phyloP scores from a whole-genome alignment of 2,329 filamentous ascomycete genomes.

The Clarireedia monteithiana region DNA sequence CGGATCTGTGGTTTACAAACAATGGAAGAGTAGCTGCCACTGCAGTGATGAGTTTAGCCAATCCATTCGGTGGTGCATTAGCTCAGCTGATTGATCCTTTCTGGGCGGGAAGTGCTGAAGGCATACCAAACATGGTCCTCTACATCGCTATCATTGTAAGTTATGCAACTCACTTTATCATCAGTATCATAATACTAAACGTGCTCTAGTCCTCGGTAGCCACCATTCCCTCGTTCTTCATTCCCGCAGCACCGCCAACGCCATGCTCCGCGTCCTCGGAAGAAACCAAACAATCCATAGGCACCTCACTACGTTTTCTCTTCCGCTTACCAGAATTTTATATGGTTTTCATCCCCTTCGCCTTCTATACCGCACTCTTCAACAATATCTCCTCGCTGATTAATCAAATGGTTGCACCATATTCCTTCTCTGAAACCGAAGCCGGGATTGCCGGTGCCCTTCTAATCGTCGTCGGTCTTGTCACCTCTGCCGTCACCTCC shows the following conservation, averaged over 20 bases:
- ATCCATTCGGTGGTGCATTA: constrained; percentile 81
- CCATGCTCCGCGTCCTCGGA: constrained; percentile 61
- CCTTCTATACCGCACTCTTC: constrained; percentile 84
- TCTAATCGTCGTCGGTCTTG: constrained; percentile 80
- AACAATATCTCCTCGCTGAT: constrained; percentile 83
- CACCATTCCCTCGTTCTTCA: constrained; percentile 70
- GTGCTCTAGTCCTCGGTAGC: constrained; percentile 49
- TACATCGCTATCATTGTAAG: constrained; percentile 76
- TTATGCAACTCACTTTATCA: constrained; percentile 5
- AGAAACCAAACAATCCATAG: constrained; percentile 43
- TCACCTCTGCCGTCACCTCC: constrained; percentile 65
- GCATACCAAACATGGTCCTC: constrained; percentile 76
- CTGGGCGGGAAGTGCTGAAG: constrained; percentile 51
- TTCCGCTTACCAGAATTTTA: constrained; percentile 62
- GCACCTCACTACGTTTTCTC: constrained; percentile 46
- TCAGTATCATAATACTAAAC: constrained; percentile 6
- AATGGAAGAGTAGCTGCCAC: constrained; percentile 79
- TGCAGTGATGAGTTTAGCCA: constrained; percentile 75
- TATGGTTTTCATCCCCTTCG: constrained; percentile 74
- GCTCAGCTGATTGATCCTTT: constrained; percentile 81
- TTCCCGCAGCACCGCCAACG: constrained; percentile 68
- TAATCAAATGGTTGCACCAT: constrained; percentile 83
- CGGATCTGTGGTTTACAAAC: constrained; percentile 89
- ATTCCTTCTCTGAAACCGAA: constrained; percentile 74
- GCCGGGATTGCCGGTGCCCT: constrained; percentile 86